These are phyloP conservation scores for Cercospora sp. DNA, from an alignment of 2,329 filamentous ascomycete genomes.

Conservation along the genomic window DNA sequence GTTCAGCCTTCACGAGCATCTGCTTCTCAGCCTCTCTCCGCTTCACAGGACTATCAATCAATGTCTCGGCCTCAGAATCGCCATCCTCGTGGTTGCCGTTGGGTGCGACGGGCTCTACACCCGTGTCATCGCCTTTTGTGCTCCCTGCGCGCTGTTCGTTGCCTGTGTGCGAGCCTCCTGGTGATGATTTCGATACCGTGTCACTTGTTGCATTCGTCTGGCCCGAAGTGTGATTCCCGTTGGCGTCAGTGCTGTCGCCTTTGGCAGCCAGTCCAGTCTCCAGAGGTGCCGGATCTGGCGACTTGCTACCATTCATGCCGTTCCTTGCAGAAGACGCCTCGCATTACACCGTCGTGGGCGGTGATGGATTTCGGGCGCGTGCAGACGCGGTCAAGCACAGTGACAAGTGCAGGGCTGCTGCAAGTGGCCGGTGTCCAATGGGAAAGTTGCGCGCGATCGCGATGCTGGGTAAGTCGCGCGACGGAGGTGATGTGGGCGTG, in stretches of 20 bases:
- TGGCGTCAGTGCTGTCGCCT: background rate
- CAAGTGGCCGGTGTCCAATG: background rate
- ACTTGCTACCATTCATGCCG: constrained; percentile 37
- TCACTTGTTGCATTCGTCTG: constrained; percentile 1
- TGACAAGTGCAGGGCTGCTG: background rate
- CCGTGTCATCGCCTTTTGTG: constrained; percentile 10
- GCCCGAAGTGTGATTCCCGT: constrained; percentile 16
- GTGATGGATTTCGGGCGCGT: constrained; percentile 13
- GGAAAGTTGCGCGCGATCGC: background rate
- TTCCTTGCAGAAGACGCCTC: constrained; percentile 11
- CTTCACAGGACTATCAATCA: constrained; percentile 48
- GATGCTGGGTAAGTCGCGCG: background rate
- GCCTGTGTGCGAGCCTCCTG: constrained; percentile 21
- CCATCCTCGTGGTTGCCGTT: constrained; percentile 37
- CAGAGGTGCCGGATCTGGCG: constrained; percentile 28
- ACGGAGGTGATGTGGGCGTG: background rate
- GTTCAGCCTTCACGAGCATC: constrained; percentile 26
- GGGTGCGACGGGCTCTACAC: constrained; percentile 8
- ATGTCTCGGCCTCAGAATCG: constrained; percentile 54
- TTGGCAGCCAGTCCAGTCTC: constrained; percentile 18
- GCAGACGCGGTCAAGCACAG: background rate
- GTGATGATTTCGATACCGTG: constrained; percentile 5
- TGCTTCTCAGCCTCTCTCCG: constrained; percentile 42
- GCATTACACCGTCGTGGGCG: constrained; percentile 16
- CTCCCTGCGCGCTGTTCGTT: constrained; percentile 9